A percentile compares a stretch with the other conserved stretches of the same genome.
These are phyloP conservation scores for Xylariaceae sp. DNA, from an alignment of 2,329 filamentous ascomycete species.

Conservation along the genomic window DNA sequence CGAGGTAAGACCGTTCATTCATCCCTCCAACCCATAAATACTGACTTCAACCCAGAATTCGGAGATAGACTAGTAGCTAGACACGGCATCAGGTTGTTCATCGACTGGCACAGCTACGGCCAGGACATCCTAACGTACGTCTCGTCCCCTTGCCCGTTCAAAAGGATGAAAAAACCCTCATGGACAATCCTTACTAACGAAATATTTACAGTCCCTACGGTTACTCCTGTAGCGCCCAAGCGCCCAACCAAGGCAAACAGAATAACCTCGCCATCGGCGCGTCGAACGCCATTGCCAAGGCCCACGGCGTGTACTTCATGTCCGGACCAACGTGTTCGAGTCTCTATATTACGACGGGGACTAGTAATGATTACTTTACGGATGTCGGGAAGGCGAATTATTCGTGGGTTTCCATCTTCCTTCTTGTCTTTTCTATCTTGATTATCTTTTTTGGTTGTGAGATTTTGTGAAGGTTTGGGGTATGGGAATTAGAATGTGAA, in stretches of 20 bases:
- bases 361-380: slow-evolving; percentile 31
- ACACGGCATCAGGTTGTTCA: slow-evolving; percentile 29
- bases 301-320: slow-evolving; percentile 32
- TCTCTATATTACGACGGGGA: slow-evolving; percentile 31
- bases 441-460: neutral
- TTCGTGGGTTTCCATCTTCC: slow-evolving; percentile 21
- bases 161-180: slow-evolving; percentile 20
- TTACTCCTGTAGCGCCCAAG: slow-evolving; percentile 27
- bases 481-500: neutral
- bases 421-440: neutral
- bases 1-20: slow-evolving; percentile 21
- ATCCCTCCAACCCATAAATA: slow-evolving; percentile 11
- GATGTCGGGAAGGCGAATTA: slow-evolving; percentile 27
- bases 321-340: slow-evolving; percentile 36
- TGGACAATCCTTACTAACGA: slow-evolving; percentile 24
- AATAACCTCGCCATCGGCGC: slow-evolving; percentile 34
- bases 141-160: neutral
- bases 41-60: slow-evolving; percentile 36
- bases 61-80: slow-evolving; percentile 39
- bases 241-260: slow-evolving; percentile 24
- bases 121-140: slow-evolving; percentile 29
- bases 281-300: slow-evolving; percentile 21
- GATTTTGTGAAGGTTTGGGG: neutral
- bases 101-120: slow-evolving; percentile 31
- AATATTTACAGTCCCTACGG: slow-evolving; percentile 25